These are phyloP conservation scores for Magnaporthiopsis incrustans DNA, from an alignment of 2,329 filamentous ascomycete genomes.

Conservation along the genomic window DNA sequence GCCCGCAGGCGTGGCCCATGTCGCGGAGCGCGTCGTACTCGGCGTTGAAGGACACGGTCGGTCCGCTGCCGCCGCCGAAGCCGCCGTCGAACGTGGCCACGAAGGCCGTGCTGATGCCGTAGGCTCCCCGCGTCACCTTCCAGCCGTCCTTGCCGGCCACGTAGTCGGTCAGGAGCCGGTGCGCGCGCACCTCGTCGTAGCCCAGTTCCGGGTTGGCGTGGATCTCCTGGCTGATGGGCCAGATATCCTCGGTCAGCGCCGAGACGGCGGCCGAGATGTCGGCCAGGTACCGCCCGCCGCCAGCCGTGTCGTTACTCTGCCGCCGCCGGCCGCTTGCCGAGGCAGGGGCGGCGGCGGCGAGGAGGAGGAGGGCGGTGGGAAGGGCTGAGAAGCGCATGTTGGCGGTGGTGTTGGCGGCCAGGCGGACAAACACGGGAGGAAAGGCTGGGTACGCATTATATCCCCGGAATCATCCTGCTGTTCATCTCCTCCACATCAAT, in stretches of 20 bases:
- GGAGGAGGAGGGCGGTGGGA: not conserved
- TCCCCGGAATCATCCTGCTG: no score
- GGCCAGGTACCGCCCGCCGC: slow-evolving; percentile 15
- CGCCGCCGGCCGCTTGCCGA: not conserved
- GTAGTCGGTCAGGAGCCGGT: slow-evolving; percentile 39
- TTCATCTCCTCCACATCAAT: not conserved
- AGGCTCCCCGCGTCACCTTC: slow-evolving; percentile 42
- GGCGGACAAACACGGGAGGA: no score
- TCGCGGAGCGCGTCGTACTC: slow-evolving; percentile 36
- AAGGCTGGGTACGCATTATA: no score
- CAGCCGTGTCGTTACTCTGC: not conserved
- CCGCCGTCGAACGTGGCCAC: slow-evolving; percentile 40
- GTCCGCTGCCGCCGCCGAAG: slow-evolving; percentile 24
- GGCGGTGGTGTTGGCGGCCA: no score
- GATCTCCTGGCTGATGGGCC: slow-evolving; percentile 39
- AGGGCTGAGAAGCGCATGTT: not conserved
- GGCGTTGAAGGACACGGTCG: slow-evolving; percentile 36
- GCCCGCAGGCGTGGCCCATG: slow-evolving; percentile 45
- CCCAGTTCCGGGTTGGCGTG: slow-evolving; percentile 42
- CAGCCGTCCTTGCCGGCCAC: slow-evolving; percentile 35
- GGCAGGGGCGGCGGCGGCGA: no score
- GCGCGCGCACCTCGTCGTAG: slow-evolving; percentile 39
- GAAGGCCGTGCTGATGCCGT: slow-evolving; percentile 44
- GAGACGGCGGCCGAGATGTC: slow-evolving; percentile 31
- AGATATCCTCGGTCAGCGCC: slow-evolving; percentile 28